Evolutionary conservation across 345 rosid species (phyloP).

Genomic region (Schrenkiella parvula): DNA sequence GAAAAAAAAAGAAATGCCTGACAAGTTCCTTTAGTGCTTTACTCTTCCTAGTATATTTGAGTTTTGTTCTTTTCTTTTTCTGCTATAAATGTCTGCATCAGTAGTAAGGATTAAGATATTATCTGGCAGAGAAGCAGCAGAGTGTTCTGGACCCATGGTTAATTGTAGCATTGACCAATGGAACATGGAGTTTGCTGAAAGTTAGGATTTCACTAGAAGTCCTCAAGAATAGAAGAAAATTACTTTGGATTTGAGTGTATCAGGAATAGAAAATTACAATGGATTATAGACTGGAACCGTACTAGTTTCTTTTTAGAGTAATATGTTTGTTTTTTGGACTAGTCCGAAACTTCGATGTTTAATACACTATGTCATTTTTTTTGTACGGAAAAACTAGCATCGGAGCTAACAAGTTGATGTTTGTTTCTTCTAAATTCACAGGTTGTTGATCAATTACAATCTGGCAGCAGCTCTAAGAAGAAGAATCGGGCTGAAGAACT

Average conservation of each 20-base stretch:
- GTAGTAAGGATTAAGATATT: not conserved
- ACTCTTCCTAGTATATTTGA: not conserved
- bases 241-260: not conserved
- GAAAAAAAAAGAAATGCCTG: not conserved
- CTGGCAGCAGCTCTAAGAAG: constrained; percentile 69
- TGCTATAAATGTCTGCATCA: not conserved
- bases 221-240: not conserved
- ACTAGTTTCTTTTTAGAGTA: not conserved
- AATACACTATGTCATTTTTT: not conserved
- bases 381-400: not conserved
- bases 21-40: constrained; percentile 6
- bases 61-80: not conserved
- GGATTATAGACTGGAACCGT: not conserved
- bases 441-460: constrained; percentile 92
- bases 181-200: not conserved
- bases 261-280: not conserved
- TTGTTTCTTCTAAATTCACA: constrained; percentile 32
- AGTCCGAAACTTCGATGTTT: not conserved
- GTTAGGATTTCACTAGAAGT: not conserved
- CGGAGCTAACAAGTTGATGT: not conserved
- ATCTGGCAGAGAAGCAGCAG: not conserved
- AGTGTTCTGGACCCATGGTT: not conserved
- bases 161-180: constrained; percentile 6
- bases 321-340: not conserved
- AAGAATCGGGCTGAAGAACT: constrained; percentile 56